phyloP scores from a whole-genome alignment of 2,329 filamentous ascomycete species.

The Aspergillus tanneri region DNA sequence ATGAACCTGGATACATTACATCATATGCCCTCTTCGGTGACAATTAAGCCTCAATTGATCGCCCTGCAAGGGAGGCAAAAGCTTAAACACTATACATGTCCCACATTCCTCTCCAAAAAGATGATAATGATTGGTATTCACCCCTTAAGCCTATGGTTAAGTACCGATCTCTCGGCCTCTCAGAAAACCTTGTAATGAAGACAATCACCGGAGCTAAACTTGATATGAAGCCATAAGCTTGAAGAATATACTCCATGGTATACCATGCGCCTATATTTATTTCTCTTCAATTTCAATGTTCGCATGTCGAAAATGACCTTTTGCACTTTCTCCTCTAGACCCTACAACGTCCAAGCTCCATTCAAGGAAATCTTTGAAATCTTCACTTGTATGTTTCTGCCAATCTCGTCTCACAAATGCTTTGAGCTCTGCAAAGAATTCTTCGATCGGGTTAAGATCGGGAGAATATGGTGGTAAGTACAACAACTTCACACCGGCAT shows the following conservation, averaged over 20 bases:
- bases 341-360: slow-evolving; percentile 30
- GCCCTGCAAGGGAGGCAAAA: too few relatives aligned
- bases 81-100: background rate
- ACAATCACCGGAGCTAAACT: too few relatives aligned
- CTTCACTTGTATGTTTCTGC: slow-evolving; percentile 18
- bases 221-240: too few relatives aligned
- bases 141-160: too few relatives aligned
- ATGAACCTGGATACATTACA: background rate
- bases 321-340: slow-evolving; percentile 20
- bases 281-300: slow-evolving; percentile 10
- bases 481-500: slow-evolving; percentile 31
- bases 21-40: background rate
- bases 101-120: background rate
- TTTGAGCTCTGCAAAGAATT: slow-evolving; percentile 40
- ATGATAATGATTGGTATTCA: too few relatives aligned
- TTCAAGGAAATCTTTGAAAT: slow-evolving; percentile 26
- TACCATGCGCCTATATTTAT: background rate
- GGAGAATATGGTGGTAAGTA: slow-evolving; percentile 38
- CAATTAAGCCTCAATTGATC: too few relatives aligned
- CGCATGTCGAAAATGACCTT: slow-evolving; percentile 30
- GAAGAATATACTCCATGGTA: too few relatives aligned
- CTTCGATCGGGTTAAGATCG: slow-evolving; percentile 39
- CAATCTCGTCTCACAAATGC: slow-evolving; percentile 34
- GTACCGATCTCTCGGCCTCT: background rate
- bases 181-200: too few relatives aligned